These are phyloP conservation scores for Russula dissimulans DNA, from an alignment of 768 basidiomycete species.

Conservation along the genomic window DNA sequence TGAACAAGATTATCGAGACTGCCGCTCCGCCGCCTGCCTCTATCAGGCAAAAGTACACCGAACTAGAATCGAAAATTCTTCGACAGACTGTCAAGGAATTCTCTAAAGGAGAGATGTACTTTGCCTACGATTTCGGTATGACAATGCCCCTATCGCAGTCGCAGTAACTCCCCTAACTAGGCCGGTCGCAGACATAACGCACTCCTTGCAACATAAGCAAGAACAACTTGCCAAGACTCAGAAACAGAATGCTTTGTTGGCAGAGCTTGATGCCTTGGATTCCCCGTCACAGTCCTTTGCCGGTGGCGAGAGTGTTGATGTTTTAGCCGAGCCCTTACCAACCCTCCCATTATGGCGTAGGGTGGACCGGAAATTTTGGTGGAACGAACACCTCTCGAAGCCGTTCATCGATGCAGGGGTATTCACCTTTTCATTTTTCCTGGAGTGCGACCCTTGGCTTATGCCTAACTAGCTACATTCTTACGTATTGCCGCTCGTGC, in stretches of 20 bases:
- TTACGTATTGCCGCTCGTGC: slow-evolving; percentile 86
- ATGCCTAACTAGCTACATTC: slow-evolving; percentile 52
- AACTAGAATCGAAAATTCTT: slow-evolving; percentile 78
- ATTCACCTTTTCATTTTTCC: slow-evolving; percentile 20
- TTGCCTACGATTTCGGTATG: slow-evolving; percentile 76
- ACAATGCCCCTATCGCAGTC: slow-evolving; percentile 1
- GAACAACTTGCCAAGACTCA: slow-evolving; percentile 50
- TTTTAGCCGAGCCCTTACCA: slow-evolving; percentile 61
- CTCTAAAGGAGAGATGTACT: slow-evolving; percentile 83
- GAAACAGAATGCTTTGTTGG: slow-evolving; percentile 49
- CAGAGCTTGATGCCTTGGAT: slow-evolving; percentile 47
- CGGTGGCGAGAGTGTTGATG: slow-evolving; percentile 35
- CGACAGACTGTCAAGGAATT: slow-evolving; percentile 71
- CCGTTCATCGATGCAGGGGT: slow-evolving; percentile 86
- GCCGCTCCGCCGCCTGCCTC: slow-evolving; percentile 56
- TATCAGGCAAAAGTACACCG: slow-evolving; percentile 56
- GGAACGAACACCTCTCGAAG: slow-evolving; percentile 85
- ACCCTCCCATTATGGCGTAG: slow-evolving; percentile 85
- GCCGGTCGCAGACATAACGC: slow-evolving; percentile 55
- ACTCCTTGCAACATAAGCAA: slow-evolving; percentile 73
- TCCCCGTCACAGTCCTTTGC: slow-evolving; percentile 22
- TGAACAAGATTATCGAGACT: slow-evolving; percentile 48
- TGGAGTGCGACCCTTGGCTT: background rate
- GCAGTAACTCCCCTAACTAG: background rate
- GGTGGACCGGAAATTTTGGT: slow-evolving; percentile 89